phyloP scores from a whole-genome alignment of 164 flowering plant species.

The Magnolia sinica region DNA sequence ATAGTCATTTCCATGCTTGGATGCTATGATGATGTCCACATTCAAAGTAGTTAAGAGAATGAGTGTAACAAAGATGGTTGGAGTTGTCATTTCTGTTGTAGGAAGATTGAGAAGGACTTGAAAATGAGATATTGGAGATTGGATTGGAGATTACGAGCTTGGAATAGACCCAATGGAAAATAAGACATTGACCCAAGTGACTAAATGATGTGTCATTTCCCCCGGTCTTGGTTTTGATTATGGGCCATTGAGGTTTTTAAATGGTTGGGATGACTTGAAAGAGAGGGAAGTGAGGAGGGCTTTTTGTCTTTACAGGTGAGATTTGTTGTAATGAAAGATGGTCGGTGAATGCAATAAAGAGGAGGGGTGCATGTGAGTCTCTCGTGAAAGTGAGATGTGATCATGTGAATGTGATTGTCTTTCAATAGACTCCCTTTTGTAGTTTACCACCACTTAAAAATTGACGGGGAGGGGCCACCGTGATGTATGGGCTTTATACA shows the following conservation, averaged over 20 bases:
- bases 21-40: neutral
- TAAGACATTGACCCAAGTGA: neutral
- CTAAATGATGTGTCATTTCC: neutral
- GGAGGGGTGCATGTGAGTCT: neutral
- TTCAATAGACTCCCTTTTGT: too few species aligned
- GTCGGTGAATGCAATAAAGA: constrained; percentile 27
- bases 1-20: constrained; percentile 18
- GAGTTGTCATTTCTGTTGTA: neutral
- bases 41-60: constrained; percentile 10
- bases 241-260: neutral
- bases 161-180: neutral
- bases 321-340: constrained; percentile 20
- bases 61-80: neutral
- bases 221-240: neutral
- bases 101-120: neutral
- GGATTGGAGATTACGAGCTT: neutral
- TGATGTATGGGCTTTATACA: neutral
- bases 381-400: neutral
- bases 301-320: neutral
- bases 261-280: neutral
- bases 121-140: neutral
- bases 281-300: neutral
- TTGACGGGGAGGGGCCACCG: neutral
- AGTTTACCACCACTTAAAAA: neutral
- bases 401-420: neutral